Evolutionary conservation across 179 eudicot genomes (phyloP), one percentile per base, ranked within the genome.

Genomic region (Camellia oleifera): DNA sequence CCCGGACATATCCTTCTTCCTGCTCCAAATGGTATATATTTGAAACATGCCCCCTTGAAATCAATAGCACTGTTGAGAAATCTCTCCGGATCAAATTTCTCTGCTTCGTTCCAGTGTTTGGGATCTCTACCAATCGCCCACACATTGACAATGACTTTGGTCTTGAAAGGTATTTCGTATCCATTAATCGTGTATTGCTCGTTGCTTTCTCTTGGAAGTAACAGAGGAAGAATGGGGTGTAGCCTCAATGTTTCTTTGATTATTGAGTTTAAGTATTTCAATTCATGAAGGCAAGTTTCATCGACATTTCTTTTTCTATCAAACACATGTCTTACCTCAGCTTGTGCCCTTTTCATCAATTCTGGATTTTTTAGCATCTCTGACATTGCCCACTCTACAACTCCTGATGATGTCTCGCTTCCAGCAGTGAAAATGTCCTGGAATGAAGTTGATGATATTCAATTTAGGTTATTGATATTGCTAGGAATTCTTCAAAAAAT

Each of bases 141-240:
- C 0, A 84, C 86, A 50, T 83, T 85, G 8, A 85, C 80, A 2
- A 85, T 74, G 14, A 86, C 84, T 76, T 42, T 81, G 4, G 79
- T 81, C 56, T 86, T 79, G 5, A 18, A n/a, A 0, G 86, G 84
- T 5, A 86, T 86, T 7, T 74, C 71, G 14, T 81, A 83, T 23
- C 86, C 88, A 2, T 69, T 63, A 14, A 86, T 77, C 13, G 50
- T 5, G 4, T 77, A 79, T 42, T 11, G 48, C 53, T 79, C 81
- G 0, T 77, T 32, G 17, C 68, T 18, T 66, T 77, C 76, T 66
- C 84, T 80, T 18, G 86, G 86, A 8, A 86, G 66, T 18, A 91
- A 82, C 23, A 88, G 81, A 7, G 93, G 88, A 11, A 72, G 80
- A 9, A 91, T 76, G 4, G 91, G 91, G 65, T 88, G 89, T 4